Evolutionary conservation across 306 rosid species (phyloP), one percentile per base, ranked within the genome.

Genomic region (Adenanthera pavonina): DNA sequence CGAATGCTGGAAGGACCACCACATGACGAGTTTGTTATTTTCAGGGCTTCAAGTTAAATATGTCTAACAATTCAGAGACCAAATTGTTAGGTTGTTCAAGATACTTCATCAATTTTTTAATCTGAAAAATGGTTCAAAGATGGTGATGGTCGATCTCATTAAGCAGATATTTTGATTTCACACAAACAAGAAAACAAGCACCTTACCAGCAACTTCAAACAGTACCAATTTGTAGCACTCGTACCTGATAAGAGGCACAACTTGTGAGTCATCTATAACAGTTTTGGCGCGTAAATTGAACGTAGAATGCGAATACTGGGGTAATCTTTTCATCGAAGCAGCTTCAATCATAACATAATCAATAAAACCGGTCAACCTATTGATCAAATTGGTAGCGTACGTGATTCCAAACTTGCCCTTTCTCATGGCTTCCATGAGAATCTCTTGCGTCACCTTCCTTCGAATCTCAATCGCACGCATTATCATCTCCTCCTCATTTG

Each of bases 391-490:
- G 67, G 80, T 78, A 47, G 86, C 12, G 19, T 92, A 95, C 0
- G 97, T 95, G 79, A 95, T 91, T 57, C 98, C 98, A 81, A 95
- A 92, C 80, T 91, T 95, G 4, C 94, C 97, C 84, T 83, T 85
- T 40, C 77, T 52, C 98, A 95, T 88, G 16, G 91, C 89, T 79
- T 92, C 97, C 81, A 80, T 89, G 57, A 95, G 86, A 78, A 95
- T 90, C 84, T 95, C 98, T 12, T 82, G 76, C 0, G 97, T 92
- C 19, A 95, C 97, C 75, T 88, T 92, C 85, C 97, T 88, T 0
- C 98, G 93, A 78, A 95, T 95, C 80, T 91, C 92, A 53, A 95
- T 81, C n/a, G 98, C 98, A 11, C 91, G 92, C 85, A 88, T 82
- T 47, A 95, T 87, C 84, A 92, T 74, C 80, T 84, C 90, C 49